Evolutionary conservation across 306 rosid genomes (phyloP), one percentile per base, ranked within the genome.

Genomic region (Styphnolobium japonicum): DNA sequence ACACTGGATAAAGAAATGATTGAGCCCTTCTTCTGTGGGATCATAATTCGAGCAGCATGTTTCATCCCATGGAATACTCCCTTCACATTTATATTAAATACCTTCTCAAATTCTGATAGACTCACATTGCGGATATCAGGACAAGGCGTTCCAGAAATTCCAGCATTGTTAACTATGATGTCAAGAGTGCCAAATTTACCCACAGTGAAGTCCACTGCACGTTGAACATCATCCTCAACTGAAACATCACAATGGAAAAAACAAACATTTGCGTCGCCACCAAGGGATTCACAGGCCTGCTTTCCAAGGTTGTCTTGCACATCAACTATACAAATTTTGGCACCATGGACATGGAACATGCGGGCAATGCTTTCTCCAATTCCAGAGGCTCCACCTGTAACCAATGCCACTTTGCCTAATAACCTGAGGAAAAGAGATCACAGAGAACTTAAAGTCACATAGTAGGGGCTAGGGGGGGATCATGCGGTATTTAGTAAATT

Each of bases 1-100:
- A 89, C 92, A 49, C 98, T 92, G 33, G 67, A 46, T 8, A 91
- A 16, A 45, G 98, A 94, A 81, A 94, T 64, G 23, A 94, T 91
- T 45, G 97, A 86, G n/a, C 98, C 98, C 55, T 68, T 87, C 76
- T 87, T 94, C 33, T 15, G 25, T 0, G 97, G 97, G 39, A 94
- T 88, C 92, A 94, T 88, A 12, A 79, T 67, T 37, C 93, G 21
- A 18, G 98, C 89, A 2, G 97, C 97, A 10, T 90, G 92, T 40
- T 94, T 92, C 91, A 92, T 92, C 7, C 98, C 98, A 15, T 86
- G 88, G 79, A 92, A 92, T 7, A 89, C 94, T 72, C 95, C 98
- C 69, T 91, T 94, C 40, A 84, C 93, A 14, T 94, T 94, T 22
- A 92, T 61, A 27, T 80, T 81, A 21, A 91, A 91, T n/a, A 94